phyloP scores from a whole-genome alignment of 768 basidiomycete species.

The Macrolepiota dolichaula region DNA sequence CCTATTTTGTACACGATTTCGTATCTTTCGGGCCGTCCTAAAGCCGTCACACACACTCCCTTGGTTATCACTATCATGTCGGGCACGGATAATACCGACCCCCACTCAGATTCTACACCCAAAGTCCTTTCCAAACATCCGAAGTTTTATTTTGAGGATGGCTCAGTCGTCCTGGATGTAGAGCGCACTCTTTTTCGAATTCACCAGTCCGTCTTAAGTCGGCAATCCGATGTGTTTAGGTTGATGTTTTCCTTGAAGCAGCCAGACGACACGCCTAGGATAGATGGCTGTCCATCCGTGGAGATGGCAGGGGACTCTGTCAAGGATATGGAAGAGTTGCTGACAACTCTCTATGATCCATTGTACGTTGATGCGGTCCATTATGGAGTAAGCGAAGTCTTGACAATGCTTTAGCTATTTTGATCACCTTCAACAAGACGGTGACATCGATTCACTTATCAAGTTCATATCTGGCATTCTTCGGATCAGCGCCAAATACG shows the following conservation, averaged over 20 bases:
- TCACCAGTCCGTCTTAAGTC: constrained; percentile 35
- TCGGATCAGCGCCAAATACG: constrained; percentile 41
- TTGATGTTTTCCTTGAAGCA: constrained; percentile 37
- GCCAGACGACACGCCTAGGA: constrained; percentile 25
- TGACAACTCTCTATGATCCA: constrained; percentile 34
- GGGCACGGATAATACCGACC: background rate
- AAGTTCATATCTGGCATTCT: constrained; percentile 38
- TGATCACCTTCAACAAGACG: constrained; percentile 30
- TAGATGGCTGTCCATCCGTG: constrained; percentile 36
- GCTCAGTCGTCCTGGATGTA: constrained; percentile 35
- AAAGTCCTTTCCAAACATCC: constrained; percentile 14
- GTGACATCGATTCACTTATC: constrained; percentile 31
- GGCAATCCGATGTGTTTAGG: constrained; percentile 37
- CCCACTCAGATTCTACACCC: too few species aligned
- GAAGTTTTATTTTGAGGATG: constrained; percentile 37
- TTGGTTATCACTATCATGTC: background rate
- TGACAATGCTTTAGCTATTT: constrained; percentile 29
- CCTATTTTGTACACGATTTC: background rate
- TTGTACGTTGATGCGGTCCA: constrained; percentile 27
- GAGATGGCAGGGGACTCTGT: constrained; percentile 17
- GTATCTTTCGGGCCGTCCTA: background rate
- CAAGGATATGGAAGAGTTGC: constrained; percentile 32
- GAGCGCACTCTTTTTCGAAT: constrained; percentile 29
- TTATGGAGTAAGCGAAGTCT: background rate
- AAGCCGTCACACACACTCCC: background rate